Percentiles rank a stretch among this genome's conserved stretches.
Conservation (phyloP, 768 basidiomycete species). For the Trichaptum fuscoviolaceum region DNA sequence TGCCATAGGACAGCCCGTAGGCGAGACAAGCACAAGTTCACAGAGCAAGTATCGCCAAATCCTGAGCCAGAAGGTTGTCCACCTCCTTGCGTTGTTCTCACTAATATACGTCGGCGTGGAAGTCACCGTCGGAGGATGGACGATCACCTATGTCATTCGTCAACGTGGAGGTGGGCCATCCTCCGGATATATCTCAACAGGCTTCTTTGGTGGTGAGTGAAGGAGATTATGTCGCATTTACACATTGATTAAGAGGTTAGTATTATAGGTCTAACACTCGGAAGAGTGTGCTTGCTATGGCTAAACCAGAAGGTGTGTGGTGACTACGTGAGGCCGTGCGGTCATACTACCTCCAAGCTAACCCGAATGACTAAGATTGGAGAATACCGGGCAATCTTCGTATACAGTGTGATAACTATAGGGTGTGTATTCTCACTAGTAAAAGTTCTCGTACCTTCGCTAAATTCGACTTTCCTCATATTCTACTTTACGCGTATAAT, state of each 20-base stretch:
- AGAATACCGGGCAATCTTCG: conserved; percentile 26
- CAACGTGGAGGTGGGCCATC: conserved; percentile 40
- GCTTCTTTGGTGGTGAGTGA: conserved; percentile 41
- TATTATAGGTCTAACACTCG: conserved; percentile 27
- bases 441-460: no score
- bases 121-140: conserved; percentile 40
- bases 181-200: conserved; percentile 46
- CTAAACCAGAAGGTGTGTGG: conserved; percentile 22
- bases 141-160: conserved; percentile 44
- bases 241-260: neutral
- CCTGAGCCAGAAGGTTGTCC: conserved; percentile 25
- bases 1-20: conserved; percentile 7
- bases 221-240: conserved; percentile 13
- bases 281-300: conserved; percentile 30
- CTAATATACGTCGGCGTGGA: conserved; percentile 38
- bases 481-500: neutral
- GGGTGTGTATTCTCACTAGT: conserved; percentile 13
- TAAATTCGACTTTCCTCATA: neutral
- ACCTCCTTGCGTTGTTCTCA: conserved; percentile 37
- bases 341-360: neutral
- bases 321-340: neutral
- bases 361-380: conserved; percentile 21
- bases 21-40: conserved; percentile 6
- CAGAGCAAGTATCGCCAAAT: conserved; percentile 18
- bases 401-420: conserved; percentile 27